Evolutionary conservation across 768 basidiomycete species (phyloP).

Genomic region (Lactifluus hygrophoroides): DNA sequence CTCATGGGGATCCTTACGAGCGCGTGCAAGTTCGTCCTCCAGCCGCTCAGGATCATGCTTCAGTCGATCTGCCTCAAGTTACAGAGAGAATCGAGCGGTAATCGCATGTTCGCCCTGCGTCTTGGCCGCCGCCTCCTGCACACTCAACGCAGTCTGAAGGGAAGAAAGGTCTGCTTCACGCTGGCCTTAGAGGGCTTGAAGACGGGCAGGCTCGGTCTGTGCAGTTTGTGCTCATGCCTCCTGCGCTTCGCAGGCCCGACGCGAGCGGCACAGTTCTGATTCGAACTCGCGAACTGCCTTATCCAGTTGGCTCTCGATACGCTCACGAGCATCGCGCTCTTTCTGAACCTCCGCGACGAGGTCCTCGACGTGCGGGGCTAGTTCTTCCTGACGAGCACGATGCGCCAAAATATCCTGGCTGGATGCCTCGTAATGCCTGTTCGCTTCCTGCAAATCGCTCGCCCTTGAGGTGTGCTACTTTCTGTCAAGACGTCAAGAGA

Average conservation of each 20-base stretch:
- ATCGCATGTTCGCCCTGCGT: slow-evolving; percentile 78
- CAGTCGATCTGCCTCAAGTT: slow-evolving; percentile 82
- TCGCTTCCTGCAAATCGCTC: slow-evolving; percentile 60
- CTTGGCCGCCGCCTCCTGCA: slow-evolving; percentile 68
- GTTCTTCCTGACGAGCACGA: slow-evolving; percentile 65
- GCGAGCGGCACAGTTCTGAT: slow-evolving; percentile 49
- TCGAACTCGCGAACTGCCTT: slow-evolving; percentile 56
- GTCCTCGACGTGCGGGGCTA: slow-evolving; percentile 65
- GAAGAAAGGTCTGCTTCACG: slow-evolving; percentile 69
- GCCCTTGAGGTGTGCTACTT: slow-evolving; percentile 53
- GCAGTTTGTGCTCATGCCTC: slow-evolving; percentile 59
- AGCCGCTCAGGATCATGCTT: slow-evolving; percentile 75
- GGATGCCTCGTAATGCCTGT: slow-evolving; percentile 55
- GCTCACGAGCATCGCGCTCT: slow-evolving; percentile 50
- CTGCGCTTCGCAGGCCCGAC: slow-evolving; percentile 59
- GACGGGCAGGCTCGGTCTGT: slow-evolving; percentile 52
- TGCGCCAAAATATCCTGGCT: slow-evolving; percentile 58
- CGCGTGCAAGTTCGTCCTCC: slow-evolving; percentile 69
- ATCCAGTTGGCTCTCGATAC: slow-evolving; percentile 45
- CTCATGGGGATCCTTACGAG: slow-evolving; percentile 59
- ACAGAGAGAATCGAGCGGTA: slow-evolving; percentile 74
- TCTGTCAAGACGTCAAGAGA: slow-evolving; percentile 36
- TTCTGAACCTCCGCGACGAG: slow-evolving; percentile 53
- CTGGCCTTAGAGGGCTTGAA: slow-evolving; percentile 54
- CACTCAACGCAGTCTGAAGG: slow-evolving; percentile 63